These are phyloP conservation scores for Delphinella strobiligena DNA, from an alignment of 2,329 filamentous ascomycete species.

Conservation along the genomic window DNA sequence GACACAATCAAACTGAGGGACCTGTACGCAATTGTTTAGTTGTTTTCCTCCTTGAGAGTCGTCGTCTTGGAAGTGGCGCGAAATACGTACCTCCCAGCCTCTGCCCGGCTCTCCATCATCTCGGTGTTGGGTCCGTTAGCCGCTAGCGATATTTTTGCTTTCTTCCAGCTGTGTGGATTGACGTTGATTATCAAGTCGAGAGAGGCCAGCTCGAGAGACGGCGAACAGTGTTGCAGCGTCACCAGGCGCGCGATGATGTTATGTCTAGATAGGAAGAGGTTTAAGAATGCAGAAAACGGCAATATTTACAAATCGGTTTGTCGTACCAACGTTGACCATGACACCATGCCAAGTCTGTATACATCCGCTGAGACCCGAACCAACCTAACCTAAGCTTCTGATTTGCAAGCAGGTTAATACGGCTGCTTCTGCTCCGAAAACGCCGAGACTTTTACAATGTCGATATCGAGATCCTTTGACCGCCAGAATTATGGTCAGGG, in stretches of 20 bases:
- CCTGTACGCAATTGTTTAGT: conserved; percentile 1
- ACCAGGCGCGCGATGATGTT: conserved; percentile 6
- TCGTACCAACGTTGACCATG: conserved; percentile 3
- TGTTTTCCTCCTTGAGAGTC: not conserved
- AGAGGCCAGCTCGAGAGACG: conserved; percentile 4
- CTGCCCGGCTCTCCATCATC: not conserved
- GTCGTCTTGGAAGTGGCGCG: not conserved
- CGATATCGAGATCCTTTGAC: not conserved
- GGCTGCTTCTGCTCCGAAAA: not conserved
- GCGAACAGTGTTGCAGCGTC: conserved; percentile 3
- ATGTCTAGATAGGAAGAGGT: conserved; percentile 1
- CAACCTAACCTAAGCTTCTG: too few species aligned
- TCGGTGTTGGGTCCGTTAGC: not conserved
- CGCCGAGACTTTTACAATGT: conserved; percentile 1
- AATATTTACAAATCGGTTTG: conserved; percentile 4
- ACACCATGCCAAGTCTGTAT: conserved; percentile 1
- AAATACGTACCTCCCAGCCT: conserved; percentile 1
- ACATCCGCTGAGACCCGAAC: too few species aligned
- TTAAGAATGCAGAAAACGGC: conserved; percentile 1
- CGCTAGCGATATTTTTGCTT: not conserved
- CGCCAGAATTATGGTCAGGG: not conserved
- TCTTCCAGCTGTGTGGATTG: not conserved
- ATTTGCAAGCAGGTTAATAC: not conserved
- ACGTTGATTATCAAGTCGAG: too few species aligned
- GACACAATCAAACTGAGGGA: conserved; percentile 13